These are phyloP conservation scores for Lomentospora prolificans DNA, from an alignment of 2,329 filamentous ascomycete genomes.

Conservation along the genomic window DNA sequence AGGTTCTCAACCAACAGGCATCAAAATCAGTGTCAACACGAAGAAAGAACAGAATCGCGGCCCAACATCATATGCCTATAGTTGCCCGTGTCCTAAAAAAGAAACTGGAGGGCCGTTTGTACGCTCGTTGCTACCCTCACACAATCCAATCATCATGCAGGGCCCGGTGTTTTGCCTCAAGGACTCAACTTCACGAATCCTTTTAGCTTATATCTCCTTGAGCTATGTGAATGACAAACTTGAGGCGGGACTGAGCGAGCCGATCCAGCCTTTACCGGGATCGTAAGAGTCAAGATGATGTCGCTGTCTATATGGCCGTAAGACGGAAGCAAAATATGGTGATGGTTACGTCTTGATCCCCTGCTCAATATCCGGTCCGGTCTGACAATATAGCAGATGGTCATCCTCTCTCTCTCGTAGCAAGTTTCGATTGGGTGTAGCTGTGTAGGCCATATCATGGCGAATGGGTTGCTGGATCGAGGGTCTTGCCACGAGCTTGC, in stretches of 20 bases:
- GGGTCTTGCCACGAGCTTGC: neutral
- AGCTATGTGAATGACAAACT: neutral
- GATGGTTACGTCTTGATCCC: too few species aligned
- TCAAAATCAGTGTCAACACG: neutral
- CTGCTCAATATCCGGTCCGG: neutral
- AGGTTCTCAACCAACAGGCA: neutral
- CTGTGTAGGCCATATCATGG: too few species aligned
- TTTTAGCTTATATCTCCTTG: neutral
- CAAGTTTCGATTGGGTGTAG: too few species aligned
- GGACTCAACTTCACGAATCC: neutral
- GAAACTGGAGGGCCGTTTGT: neutral
- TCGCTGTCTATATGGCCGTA: neutral
- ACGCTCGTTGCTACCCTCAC: neutral
- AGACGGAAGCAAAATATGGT: too few species aligned
- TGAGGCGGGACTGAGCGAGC: neutral
- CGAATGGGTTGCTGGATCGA: neutral
- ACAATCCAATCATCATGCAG: neutral
- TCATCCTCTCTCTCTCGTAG: too few species aligned
- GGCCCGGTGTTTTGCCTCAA: neutral
- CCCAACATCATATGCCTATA: neutral
- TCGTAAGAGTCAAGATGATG: neutral
- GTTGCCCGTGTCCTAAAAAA: neutral
- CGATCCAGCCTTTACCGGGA: neutral
- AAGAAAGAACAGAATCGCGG: neutral
- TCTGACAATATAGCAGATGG: too few species aligned